Evolutionary conservation across 129 eudicot genomes (phyloP), one percentile per base, ranked within the genome.

Genomic region (Oenanthe sinensis): DNA sequence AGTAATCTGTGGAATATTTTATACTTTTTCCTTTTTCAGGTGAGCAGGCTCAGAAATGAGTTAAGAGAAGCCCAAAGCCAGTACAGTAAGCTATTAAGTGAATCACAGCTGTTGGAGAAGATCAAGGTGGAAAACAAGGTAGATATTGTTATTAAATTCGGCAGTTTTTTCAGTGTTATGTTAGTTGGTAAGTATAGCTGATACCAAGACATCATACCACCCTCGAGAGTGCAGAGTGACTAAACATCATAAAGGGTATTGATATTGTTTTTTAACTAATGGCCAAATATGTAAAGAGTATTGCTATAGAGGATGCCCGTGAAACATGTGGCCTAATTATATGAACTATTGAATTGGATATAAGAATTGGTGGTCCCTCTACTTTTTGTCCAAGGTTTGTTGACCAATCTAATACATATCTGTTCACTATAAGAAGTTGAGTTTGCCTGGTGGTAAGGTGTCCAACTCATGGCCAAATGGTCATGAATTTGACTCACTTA

Each of bases 21-120:
- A 33, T 33, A 1, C 0, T 12, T 2, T 4, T 46, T n/a, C 19
- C 36, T 13, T 74, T 74, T 26, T 36, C 85, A 92, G 97, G 86
- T 84, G 63, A 67, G 43, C 49, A 72, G 70, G 43, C 91, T 92
- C 28, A 75, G 30, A 81, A 54, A 74, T 15, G 90, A 86, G 55
- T 75, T 92, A 36, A 74, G 48, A 54, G 88, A 84, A 71, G 97
- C 87, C 26, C 84, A 85, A 71, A 77, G 72, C 8, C 88, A 79
- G 78, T 88, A 88, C 76, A 60, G 77, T 71, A 82, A 80, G 28
- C 63, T 90, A 82, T 78, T 87, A 50, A 81, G 77, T 7, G 86
- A 90, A 58, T 72, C 84, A 79, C 72, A 71, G 76, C 1, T 36
- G 40, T 30, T 90, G 79, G 96, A 88, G 83, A 85, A 81, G 33